These are phyloP conservation scores for Trichoderma gracile DNA, from an alignment of 2,329 filamentous ascomycete species.

Conservation along the genomic window DNA sequence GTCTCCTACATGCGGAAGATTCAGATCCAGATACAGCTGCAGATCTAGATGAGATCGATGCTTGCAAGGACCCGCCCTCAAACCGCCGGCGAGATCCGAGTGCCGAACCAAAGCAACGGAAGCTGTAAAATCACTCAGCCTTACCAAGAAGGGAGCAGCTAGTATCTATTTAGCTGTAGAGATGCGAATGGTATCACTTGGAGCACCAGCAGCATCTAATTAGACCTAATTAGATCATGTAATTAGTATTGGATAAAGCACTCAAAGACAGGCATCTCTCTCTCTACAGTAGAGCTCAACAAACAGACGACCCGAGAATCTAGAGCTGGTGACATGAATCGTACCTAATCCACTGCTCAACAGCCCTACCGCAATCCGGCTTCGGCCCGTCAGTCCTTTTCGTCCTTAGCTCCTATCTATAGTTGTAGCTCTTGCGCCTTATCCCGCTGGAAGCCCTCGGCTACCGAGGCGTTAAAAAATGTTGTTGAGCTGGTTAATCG, in stretches of 20 bases:
- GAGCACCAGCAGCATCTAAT: too few relatives aligned
- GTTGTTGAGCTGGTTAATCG: conserved; percentile 13
- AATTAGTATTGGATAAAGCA: too few relatives aligned
- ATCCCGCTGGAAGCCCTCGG: conserved; percentile 13
- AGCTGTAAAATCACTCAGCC: background rate
- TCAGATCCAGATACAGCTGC: too few relatives aligned
- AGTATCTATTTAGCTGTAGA: too few relatives aligned
- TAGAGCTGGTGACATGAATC: too few relatives aligned
- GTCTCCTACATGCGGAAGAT: too few relatives aligned
- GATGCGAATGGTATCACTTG: too few relatives aligned
- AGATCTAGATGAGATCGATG: too few relatives aligned
- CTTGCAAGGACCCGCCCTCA: conserved; percentile 3
- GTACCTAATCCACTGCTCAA: background rate
- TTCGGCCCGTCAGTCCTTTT: conserved; percentile 7
- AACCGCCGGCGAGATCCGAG: conserved; percentile 12
- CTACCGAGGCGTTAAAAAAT: background rate
- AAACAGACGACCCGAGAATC: too few relatives aligned
- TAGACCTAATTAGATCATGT: too few relatives aligned
- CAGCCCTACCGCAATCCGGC: conserved; percentile 5
- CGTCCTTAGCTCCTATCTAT: background rate
- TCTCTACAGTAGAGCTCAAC: too few relatives aligned
- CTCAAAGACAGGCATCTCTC: background rate
- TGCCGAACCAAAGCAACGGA: background rate
- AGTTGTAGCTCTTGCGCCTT: background rate
- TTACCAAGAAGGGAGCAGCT: background rate